A percentile compares a stretch with the other conserved stretches of the same genome.
Conservation (phyloP, 1,284 basidiomycete genomes). For the Sparassis latifolia region DNA sequence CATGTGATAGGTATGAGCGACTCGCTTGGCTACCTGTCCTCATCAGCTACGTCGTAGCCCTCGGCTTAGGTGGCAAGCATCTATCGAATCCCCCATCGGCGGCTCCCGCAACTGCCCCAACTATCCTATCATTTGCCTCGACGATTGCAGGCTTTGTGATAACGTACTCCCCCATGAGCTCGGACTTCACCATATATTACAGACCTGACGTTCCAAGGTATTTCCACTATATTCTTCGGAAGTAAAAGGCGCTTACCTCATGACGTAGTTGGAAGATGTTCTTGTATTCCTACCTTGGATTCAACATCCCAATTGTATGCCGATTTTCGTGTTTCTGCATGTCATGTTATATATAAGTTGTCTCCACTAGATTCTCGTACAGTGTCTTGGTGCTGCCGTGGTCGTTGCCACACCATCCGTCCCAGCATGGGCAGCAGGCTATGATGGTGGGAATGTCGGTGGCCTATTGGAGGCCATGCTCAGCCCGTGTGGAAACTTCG, state of each 20-base stretch:
- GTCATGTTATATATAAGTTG: not conserved
- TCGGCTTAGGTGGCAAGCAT: conserved; percentile 69
- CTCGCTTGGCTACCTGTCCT: conserved; percentile 76
- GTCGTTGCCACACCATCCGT: conserved; percentile 55
- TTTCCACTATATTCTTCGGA: conserved; percentile 6
- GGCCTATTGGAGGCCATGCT: conserved; percentile 76
- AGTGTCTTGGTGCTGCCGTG: conserved; percentile 75
- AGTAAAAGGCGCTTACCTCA: not conserved
- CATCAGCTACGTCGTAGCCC: conserved; percentile 68
- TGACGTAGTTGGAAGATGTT: conserved; percentile 62
- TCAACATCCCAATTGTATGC: conserved; percentile 62
- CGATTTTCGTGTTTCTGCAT: not conserved
- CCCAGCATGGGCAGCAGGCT: conserved; percentile 61
- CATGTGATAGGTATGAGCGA: conserved; percentile 57
- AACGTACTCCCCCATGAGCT: conserved; percentile 57
- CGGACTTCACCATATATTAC: conserved; percentile 73
- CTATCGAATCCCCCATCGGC: conserved; percentile 37
- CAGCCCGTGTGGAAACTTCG: conserved; percentile 64
- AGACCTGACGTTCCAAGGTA: conserved; percentile 51
- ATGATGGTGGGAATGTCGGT: conserved; percentile 56
- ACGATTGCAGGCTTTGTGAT: conserved; percentile 71
- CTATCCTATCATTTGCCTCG: conserved; percentile 59
- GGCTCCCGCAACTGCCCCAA: conserved; percentile 44
- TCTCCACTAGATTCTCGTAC: conserved; percentile 41
- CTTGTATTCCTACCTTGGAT: conserved; percentile 66